phyloP scores from a whole-genome alignment of 768 basidiomycete genomes.

The Hericium rajendrae region DNA sequence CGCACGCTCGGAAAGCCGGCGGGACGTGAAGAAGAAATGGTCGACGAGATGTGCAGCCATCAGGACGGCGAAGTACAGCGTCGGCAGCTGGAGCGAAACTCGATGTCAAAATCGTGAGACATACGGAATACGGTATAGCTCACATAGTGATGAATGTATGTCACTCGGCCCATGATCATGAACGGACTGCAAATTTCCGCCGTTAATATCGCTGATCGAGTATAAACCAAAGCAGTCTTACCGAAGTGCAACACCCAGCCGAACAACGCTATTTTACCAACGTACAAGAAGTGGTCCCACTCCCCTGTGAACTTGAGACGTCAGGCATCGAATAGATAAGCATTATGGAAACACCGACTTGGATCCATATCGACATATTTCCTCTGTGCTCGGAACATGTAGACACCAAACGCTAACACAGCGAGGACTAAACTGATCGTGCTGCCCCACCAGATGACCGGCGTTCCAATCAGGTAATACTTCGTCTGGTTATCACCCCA shows the following conservation, averaged over 20 bases:
- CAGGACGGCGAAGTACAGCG: slow-evolving; percentile 92
- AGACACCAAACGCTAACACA: slow-evolving; percentile 45
- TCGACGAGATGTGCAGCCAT: slow-evolving; percentile 88
- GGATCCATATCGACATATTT: slow-evolving; percentile 89
- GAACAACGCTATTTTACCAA: slow-evolving; percentile 81
- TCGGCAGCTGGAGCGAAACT: slow-evolving; percentile 57
- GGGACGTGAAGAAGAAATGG: slow-evolving; percentile 82
- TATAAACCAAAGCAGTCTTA: slow-evolving; percentile 27
- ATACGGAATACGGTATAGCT: slow-evolving; percentile 22
- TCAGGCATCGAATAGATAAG: background rate
- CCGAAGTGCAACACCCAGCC: slow-evolving; percentile 91
- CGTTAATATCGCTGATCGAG: background rate
- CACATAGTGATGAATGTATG: slow-evolving; percentile 94
- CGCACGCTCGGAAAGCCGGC: slow-evolving; percentile 46
- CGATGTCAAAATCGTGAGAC: background rate
- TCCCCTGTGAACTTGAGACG: slow-evolving; percentile 42
- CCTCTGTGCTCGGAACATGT: slow-evolving; percentile 76
- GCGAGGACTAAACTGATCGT: slow-evolving; percentile 54
- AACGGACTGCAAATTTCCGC: slow-evolving; percentile 66
- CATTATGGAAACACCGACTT: slow-evolving; percentile 35
- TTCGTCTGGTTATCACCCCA: slow-evolving; percentile 86
- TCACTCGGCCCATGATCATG: slow-evolving; percentile 96
- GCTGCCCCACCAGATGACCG: slow-evolving; percentile 85
- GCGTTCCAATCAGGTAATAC: slow-evolving; percentile 91
- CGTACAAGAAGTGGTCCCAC: slow-evolving; percentile 93